Evolutionary conservation across 352 stramenopile species (phyloP), one percentile per base, ranked within the genome.

Genomic region (Globisporangium alternatum): DNA sequence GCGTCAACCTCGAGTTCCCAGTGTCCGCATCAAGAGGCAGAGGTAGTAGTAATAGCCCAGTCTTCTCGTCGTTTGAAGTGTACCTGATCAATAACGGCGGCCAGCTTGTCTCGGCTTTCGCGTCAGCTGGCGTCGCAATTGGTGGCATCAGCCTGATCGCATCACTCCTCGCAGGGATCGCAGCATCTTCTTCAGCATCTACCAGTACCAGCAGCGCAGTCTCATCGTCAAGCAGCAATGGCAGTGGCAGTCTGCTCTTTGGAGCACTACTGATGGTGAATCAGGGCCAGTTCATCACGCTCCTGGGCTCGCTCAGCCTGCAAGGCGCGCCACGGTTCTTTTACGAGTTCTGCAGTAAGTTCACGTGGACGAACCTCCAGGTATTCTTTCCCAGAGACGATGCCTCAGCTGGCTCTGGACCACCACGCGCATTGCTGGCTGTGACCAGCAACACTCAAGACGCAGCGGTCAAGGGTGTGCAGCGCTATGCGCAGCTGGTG

Each of bases 341-440:
- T 52, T 45, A 74, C 28, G 60, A 87, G 56, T 83, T 87, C 48
- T 76, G 67, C 45, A 65, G 64, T 19, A 75, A 78, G 44, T 74
- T 87, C 55, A 68, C 71, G n/a, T 87, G 78, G 78, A 81, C 69
- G 45, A 87, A 87, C 56, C 45, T 87, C 19, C 76, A 83, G 21
- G 67, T 81, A 33, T 79, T 87, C 44, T 62, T 56, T 22, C 62
- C 62, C 9, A 37, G 21, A 25, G 53, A 52, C n/a, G 25, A 28
- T 3, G 43, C 43, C 10, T 52, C 30, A 7, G 6, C n/a, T 30
- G n/a, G 5, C 5, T 25, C 12, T n/a, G 15, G 2, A 25, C 13
- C 7, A 30, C 28, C 19, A 13, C 45, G 51, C 30, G 10, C 21
- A 21, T 35, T 51, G 43, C 31, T 66, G 41, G 21, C 21, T 49